Evolutionary conservation across 2,329 filamentous ascomycete species (phyloP).

Genomic region (Colletotrichum higginsianum): DNA sequence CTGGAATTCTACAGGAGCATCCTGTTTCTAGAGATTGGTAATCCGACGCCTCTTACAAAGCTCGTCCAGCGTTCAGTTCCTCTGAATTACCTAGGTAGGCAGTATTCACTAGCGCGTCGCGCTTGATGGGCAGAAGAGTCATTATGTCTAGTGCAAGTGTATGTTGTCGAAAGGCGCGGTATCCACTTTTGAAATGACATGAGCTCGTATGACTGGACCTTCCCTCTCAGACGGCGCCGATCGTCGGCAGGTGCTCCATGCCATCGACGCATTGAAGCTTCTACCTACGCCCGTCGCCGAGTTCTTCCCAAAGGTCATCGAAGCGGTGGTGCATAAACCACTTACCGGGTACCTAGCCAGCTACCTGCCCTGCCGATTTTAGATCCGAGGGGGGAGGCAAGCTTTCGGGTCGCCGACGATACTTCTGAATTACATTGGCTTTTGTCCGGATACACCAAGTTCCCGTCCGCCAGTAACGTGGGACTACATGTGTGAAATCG

Average conservation of each 20-base stretch:
- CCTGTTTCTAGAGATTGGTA: constrained; percentile 20
- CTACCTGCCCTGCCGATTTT: constrained; percentile 1
- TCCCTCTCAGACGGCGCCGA: constrained; percentile 19
- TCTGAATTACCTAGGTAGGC: too few species aligned
- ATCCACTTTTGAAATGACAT: constrained; percentile 19
- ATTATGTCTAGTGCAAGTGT: constrained; percentile 34
- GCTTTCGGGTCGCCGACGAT: constrained; percentile 14
- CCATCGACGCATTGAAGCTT: neutral
- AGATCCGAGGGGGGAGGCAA: neutral
- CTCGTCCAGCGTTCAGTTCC: too few species aligned
- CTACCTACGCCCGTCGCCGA: neutral
- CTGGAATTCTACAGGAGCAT: neutral
- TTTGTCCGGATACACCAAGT: neutral
- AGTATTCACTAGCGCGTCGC: constrained; percentile 7
- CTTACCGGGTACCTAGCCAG: too few species aligned
- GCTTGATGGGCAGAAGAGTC: constrained; percentile 27
- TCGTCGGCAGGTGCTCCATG: constrained; percentile 22
- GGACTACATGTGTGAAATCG: neutral
- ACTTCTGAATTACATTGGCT: neutral
- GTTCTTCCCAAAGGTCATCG: neutral
- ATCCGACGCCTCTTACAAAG: constrained; percentile 12
- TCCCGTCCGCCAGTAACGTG: neutral
- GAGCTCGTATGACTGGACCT: constrained; percentile 18
- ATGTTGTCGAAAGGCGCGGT: constrained; percentile 27
- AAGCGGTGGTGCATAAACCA: neutral